Evolutionary conservation across 441 rosid species (phyloP), one percentile per base, ranked within the genome.

Genomic region (Arabidopsis hybrid): DNA sequence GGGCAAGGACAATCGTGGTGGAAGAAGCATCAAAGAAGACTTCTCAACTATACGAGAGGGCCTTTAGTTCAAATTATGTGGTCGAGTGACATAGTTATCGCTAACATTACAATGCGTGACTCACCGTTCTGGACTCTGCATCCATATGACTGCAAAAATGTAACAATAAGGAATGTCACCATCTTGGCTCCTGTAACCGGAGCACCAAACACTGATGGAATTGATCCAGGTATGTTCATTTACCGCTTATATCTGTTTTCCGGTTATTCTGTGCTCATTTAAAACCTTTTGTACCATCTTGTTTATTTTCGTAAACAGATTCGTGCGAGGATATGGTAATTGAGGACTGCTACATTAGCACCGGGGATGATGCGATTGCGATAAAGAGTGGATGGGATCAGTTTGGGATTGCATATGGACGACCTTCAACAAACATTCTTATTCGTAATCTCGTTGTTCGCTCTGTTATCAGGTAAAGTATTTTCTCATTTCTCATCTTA

Each of bases 321-420:
- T 95, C 99, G 1, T 95, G 96, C 36, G 93, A 89, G 82, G 96
- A 93, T 81, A 86, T 95, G 91, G 88, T 95, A 32, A 95, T 95
- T 35, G 97, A 95, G 80, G 89, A 95, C 75, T 93, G 97, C 75
- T 95, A 93, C 79, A 95, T 95, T 68, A 95, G 99, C 65, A 96
- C 92, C 13, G 99, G 99, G 58, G 99, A 95, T 79, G 99, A 95
- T 79, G 97, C 86, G 0, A 85, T 95, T 63, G 99, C 98, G 6
- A 95, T 95, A 78, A 93, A 95, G 82, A 95, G 98, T 72, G 99
- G 99, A 55, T 93, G 99, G 97, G 99, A 95, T 89, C 99, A 95
- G 77, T 95, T 91, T 83, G 99, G 99, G 46, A 91, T 90, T 66
- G 80, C 88, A 4, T 95, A 91, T 80, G 93, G 92, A 64, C 83